Percentiles rank a stretch among this genome's conserved stretches.
These are phyloP conservation scores for Cytospora schulzeri DNA, from an alignment of 2,329 filamentous ascomycete genomes.

Conservation along the genomic window DNA sequence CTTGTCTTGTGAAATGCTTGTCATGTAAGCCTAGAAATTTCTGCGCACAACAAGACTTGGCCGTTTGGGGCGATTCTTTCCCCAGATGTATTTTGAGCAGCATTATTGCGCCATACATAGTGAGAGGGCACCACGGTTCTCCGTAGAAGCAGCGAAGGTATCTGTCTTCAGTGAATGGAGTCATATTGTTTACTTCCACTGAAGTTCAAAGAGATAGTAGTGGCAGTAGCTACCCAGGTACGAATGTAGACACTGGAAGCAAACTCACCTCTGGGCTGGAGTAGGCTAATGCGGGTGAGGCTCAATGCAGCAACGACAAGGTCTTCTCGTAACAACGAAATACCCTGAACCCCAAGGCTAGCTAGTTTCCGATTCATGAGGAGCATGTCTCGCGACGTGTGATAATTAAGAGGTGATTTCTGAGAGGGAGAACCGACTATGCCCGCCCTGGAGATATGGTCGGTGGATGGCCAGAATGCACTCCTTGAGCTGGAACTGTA, in stretches of 20 bases:
- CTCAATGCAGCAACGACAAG: not conserved
- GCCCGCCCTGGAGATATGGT: no score
- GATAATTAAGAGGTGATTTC: not conserved
- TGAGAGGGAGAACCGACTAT: not conserved
- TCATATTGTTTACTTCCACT: constrained; percentile 26
- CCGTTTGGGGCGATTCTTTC: not conserved
- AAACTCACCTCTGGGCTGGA: not conserved
- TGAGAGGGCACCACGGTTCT: constrained; percentile 33
- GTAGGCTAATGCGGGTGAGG: not conserved
- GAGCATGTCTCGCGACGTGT: not conserved
- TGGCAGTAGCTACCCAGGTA: no score
- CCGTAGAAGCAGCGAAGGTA: constrained; percentile 30
- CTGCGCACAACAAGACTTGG: constrained; percentile 1
- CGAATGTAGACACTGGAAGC: not conserved
- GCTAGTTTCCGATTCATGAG: not conserved
- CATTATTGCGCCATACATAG: constrained; percentile 31
- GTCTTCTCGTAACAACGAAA: not conserved
- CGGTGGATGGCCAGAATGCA: no score
- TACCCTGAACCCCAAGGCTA: not conserved
- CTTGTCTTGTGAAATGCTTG: constrained; percentile 1
- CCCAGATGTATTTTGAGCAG: constrained; percentile 29
- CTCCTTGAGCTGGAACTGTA: no score
- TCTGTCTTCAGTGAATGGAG: constrained; percentile 31
- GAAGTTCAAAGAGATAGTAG: no score
- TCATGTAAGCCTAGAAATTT: not conserved